Conservation (phyloP, 2,329 filamentous ascomycete genomes). For the Drechslera avenae region DNA sequence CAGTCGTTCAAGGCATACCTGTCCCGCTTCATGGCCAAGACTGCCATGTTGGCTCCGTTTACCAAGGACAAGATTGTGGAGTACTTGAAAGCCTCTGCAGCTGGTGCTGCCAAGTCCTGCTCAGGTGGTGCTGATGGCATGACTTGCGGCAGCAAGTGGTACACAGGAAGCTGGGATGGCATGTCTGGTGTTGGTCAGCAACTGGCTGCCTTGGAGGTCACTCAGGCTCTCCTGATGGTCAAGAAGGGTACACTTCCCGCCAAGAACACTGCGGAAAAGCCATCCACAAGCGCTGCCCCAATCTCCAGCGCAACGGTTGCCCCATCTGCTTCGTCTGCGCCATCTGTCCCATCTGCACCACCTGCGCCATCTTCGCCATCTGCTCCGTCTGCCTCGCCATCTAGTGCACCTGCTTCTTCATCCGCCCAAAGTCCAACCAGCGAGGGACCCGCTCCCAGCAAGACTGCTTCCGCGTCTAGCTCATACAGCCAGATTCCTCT, state of each 20-base stretch:
- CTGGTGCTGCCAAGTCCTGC: slow-evolving; percentile 52
- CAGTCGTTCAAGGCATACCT: slow-evolving; percentile 78
- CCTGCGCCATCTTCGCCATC: slow-evolving; percentile 9
- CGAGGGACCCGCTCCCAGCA: slow-evolving; percentile 4
- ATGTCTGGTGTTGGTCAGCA: slow-evolving; percentile 52
- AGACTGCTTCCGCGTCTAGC: slow-evolving; percentile 7
- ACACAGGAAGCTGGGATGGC: slow-evolving; percentile 50
- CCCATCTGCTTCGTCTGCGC: background rate
- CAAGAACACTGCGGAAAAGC: slow-evolving; percentile 30
- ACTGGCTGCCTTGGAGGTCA: slow-evolving; percentile 52
- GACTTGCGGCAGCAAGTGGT: slow-evolving; percentile 55
- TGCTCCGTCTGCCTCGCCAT: slow-evolving; percentile 4
- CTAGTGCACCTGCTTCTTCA: slow-evolving; percentile 10
- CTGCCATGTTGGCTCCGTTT: slow-evolving; percentile 51
- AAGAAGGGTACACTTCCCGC: slow-evolving; percentile 38
- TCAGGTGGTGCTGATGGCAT: slow-evolving; percentile 48
- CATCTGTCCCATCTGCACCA: background rate
- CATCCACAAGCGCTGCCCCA: slow-evolving; percentile 19
- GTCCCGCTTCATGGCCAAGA: slow-evolving; percentile 64
- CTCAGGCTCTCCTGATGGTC: slow-evolving; percentile 50
- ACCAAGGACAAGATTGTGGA: slow-evolving; percentile 47
- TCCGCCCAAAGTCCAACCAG: slow-evolving; percentile 6
- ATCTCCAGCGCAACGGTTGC: slow-evolving; percentile 25
- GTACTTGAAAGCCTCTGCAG: slow-evolving; percentile 49
- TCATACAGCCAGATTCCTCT: background rate